Evolutionary conservation across 441 rosid species (phyloP).

Genomic region (Populus trichocarpa): DNA sequence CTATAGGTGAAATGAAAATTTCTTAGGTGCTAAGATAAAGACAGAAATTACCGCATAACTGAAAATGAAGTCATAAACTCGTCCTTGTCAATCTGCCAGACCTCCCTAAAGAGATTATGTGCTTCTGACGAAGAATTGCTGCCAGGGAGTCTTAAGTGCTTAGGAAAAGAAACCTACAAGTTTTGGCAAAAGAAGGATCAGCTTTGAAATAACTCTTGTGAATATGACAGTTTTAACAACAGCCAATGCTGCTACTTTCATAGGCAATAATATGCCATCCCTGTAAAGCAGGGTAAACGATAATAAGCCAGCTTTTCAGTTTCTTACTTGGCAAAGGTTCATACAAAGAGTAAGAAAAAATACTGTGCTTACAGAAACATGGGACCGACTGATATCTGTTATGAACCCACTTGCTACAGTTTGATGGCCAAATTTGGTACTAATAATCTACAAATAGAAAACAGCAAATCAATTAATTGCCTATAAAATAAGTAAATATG

Average conservation of each 20-base stretch:
- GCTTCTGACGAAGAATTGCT: conserved; percentile 43
- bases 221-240: conserved; percentile 10
- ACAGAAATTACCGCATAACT: conserved; percentile 63
- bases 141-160: conserved; percentile 77
- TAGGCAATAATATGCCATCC: conserved; percentile 6
- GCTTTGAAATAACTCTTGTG: conserved; percentile 12
- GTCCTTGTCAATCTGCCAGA: conserved; percentile 89
- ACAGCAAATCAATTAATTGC: conserved; percentile 12
- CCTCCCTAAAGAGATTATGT: conserved; percentile 48
- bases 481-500: conserved; percentile 1
- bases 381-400: conserved; percentile 61
- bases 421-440: conserved; percentile 54
- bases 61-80: conserved; percentile 75
- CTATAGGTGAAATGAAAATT: conserved; percentile 8
- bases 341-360: conserved; percentile 8
- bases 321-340: background rate
- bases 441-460: conserved; percentile 56
- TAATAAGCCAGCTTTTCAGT: conserved; percentile 1
- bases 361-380: conserved; percentile 71
- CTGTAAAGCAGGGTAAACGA: conserved; percentile 4
- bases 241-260: conserved; percentile 4
- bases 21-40: conserved; percentile 9
- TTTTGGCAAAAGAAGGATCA: conserved; percentile 23
- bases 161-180: conserved; percentile 75
- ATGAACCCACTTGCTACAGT: conserved; percentile 72